Evolutionary conservation across 208 protist species (phyloP).

Genomic region (Trichomonas gallinae): DNA sequence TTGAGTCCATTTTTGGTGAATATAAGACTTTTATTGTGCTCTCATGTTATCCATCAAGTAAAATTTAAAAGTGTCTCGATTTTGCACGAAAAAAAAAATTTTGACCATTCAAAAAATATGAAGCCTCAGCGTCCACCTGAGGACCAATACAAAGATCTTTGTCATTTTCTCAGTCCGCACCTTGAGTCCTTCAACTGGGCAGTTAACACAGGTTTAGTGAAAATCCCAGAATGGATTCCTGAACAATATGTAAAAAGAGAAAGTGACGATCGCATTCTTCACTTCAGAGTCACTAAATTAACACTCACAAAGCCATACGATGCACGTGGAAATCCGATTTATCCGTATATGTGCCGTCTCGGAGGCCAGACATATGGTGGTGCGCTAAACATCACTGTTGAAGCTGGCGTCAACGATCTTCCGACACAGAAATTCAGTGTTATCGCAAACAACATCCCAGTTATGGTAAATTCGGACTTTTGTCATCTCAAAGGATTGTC

Average conservation of each 20-base stretch:
- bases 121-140: background rate
- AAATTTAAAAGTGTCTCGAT: too few relatives aligned
- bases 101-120: background rate
- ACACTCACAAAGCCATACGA: background rate
- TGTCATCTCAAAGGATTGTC: background rate
- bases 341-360: background rate
- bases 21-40: too few relatives aligned
- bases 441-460: background rate
- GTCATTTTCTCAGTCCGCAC: background rate
- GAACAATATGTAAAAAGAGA: background rate
- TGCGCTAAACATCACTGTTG: background rate
- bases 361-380: background rate
- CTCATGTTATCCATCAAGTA: too few relatives aligned
- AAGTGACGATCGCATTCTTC: background rate
- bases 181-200: constrained; percentile 18
- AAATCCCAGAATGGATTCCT: background rate
- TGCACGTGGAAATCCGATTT: background rate
- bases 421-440: background rate
- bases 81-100: background rate
- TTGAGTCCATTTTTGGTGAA: too few relatives aligned
- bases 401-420: background rate
- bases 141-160: background rate
- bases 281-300: background rate
- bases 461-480: background rate
- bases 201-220: background rate